A percentile compares a stretch with the other conserved stretches of the same genome.
phyloP scores from a whole-genome alignment of 768 basidiomycete species.

The Leccinum arenicola region DNA sequence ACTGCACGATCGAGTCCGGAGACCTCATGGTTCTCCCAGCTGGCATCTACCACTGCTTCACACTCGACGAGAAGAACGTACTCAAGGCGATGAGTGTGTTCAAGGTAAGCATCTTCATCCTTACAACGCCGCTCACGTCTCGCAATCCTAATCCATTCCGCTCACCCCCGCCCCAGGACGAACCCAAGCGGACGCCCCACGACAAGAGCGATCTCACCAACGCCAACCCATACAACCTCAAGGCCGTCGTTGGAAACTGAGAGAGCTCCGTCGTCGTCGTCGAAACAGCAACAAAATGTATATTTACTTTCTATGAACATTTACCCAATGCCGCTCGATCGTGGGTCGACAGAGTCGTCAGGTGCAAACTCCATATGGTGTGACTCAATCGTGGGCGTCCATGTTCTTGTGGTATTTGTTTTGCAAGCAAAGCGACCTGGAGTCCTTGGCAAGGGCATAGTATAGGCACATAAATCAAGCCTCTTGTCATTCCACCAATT shows the following conservation, averaged over 20 bases:
- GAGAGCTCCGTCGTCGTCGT: background rate
- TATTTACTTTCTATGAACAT: background rate
- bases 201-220: constrained; percentile 65
- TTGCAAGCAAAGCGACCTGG: background rate
- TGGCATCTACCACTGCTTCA: constrained; percentile 95
- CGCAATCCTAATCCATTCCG: background rate
- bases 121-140: background rate
- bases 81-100: constrained; percentile 83
- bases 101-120: constrained; percentile 49
- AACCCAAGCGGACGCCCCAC: constrained; percentile 86
- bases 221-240: background rate
- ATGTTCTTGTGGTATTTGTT: no score
- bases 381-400: no score
- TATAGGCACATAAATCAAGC: background rate
- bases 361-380: no score
- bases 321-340: background rate
- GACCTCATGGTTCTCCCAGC: constrained; percentile 87
- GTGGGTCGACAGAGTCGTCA: background rate
- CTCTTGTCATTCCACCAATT: background rate
- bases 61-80: constrained; percentile 70
- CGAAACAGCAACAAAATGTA: background rate
- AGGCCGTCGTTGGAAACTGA: constrained; percentile 7
- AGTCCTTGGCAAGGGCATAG: background rate
- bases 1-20: constrained; percentile 69
- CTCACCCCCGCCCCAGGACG: constrained; percentile 52